phyloP scores from a whole-genome alignment of 2,329 filamentous ascomycete genomes.

The Rutstroemia sp. region DNA sequence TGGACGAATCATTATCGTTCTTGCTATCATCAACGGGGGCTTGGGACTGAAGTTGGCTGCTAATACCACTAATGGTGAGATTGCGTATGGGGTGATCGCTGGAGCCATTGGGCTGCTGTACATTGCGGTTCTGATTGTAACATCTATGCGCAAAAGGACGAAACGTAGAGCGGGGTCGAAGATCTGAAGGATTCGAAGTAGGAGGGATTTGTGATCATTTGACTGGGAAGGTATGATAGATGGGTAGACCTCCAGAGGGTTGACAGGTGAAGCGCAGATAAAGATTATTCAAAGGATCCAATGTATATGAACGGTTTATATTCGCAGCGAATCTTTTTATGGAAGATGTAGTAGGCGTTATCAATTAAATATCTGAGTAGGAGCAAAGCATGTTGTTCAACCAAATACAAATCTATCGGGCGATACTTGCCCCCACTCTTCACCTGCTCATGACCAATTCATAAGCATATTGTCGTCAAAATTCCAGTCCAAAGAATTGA shows the following conservation, averaged over 20 bases:
- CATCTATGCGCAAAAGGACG: slow-evolving; percentile 2
- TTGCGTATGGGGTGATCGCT: slow-evolving; percentile 50
- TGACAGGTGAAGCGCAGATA: too few relatives aligned
- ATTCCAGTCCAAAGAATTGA: slow-evolving; percentile 17
- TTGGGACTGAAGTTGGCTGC: slow-evolving; percentile 47
- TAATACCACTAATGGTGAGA: slow-evolving; percentile 35
- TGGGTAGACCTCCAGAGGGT: background rate
- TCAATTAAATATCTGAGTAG: background rate
- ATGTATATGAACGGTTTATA: too few relatives aligned
- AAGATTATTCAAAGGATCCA: too few relatives aligned
- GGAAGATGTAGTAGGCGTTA: too few relatives aligned
- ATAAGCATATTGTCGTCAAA: slow-evolving; percentile 9
- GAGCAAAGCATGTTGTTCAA: background rate
- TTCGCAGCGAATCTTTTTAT: too few relatives aligned
- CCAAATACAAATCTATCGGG: too few relatives aligned
- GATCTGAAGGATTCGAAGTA: background rate
- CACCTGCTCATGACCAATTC: background rate
- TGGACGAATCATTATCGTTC: slow-evolving; percentile 48
- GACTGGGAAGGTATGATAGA: background rate
- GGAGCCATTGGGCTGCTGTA: slow-evolving; percentile 43
- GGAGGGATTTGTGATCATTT: background rate
- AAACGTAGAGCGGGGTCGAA: background rate
- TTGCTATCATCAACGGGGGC: slow-evolving; percentile 58
- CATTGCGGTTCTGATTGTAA: slow-evolving; percentile 22
- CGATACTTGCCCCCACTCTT: background rate